Base-by-base conservation (phyloP, 768 basidiomycete species). In the Ramaria sp. region DNA sequence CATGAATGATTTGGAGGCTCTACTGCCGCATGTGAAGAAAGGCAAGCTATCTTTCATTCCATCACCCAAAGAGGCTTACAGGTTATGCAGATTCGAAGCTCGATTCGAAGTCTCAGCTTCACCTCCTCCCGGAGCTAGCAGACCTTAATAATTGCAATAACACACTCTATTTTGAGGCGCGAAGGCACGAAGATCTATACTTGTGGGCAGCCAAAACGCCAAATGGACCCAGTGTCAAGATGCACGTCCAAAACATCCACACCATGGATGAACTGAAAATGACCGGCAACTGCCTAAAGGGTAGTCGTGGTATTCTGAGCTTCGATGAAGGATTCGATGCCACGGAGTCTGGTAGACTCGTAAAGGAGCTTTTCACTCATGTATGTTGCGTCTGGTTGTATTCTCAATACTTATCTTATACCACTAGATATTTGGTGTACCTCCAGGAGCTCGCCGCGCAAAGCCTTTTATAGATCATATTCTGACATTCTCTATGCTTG, bases 181-280 rank as follows among this genome's bases (percentile, higher is more conserved):
- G 96, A 48, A 74, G 93, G 51, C 91, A 97, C 62, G 91, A 96
- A 64, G 95, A 98, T 63, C 73, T 99, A 48, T 99, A 98, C 64
- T 68, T 98, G 56, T 99, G 96, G 96, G 86, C 92, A 30, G 83
- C 88, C 12, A 94, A 97, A 68, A 89, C 93, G 34, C 96, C 96
- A 20, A 99, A 99, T 63, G 96, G 96, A 9, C 96, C 96, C 13
- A 94, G 88, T 64, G 82, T 94, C 64, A 97, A 97, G 68, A 78
- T 97, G 75, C 96, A 98, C 64, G 95, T 97, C 15, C 94, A 96
- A 70, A 99, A 98, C 65, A 77, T 95, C 52, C 96, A 99, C 68
- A 99, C 96, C 41, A 98, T 98, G 96, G 96, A 98, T 70, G 96
- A 99, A 69, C 76, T 99, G 60, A 98, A 98, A 73, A 88, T 99